Percentiles rank a stretch among this genome's conserved stretches.
Conservation (phyloP, 805 yeast species). For the Yamadazyma nakazawae region DNA sequence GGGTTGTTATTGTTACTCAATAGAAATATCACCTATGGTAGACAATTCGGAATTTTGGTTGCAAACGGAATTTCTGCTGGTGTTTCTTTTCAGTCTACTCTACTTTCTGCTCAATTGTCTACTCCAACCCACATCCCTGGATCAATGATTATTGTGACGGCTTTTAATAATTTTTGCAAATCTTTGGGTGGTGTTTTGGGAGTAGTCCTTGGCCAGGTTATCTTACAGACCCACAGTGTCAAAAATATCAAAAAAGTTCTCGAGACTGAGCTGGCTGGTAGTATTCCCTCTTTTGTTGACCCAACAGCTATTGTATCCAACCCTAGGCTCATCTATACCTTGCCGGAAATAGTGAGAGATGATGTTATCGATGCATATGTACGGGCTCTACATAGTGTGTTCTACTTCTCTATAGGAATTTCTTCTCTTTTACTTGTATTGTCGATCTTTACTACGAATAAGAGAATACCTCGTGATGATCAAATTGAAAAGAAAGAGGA, state of each 20-base stretch:
- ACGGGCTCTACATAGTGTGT: slow-evolving; percentile 38
- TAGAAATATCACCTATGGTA: slow-evolving; percentile 18
- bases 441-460: slow-evolving; percentile 38
- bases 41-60: slow-evolving; percentile 32
- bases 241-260: slow-evolving; percentile 15
- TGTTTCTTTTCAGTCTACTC: slow-evolving; percentile 33
- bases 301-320: slow-evolving; percentile 17
- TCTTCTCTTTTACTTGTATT: slow-evolving; percentile 28
- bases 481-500: slow-evolving; percentile 16
- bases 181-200: slow-evolving; percentile 33
- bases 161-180: slow-evolving; percentile 31
- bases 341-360: slow-evolving; percentile 22
- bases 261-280: not conserved
- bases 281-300: slow-evolving; percentile 11
- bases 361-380: slow-evolving; percentile 30
- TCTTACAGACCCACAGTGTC: slow-evolving; percentile 22
- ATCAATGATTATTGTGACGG: slow-evolving; percentile 32
- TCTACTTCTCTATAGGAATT: slow-evolving; percentile 38
- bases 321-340: slow-evolving; percentile 25
- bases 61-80: slow-evolving; percentile 35
- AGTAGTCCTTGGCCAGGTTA: slow-evolving; percentile 30
- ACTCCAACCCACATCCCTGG: slow-evolving; percentile 37
- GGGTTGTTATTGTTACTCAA: slow-evolving; percentile 31
- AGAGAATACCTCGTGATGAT: slow-evolving; percentile 37
- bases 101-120: slow-evolving; percentile 34